A percentile compares a stretch with the other conserved stretches of the same genome.
These are phyloP conservation scores for Rhodotorula graminis DNA, from an alignment of 768 basidiomycete genomes.

Conservation along the genomic window DNA sequence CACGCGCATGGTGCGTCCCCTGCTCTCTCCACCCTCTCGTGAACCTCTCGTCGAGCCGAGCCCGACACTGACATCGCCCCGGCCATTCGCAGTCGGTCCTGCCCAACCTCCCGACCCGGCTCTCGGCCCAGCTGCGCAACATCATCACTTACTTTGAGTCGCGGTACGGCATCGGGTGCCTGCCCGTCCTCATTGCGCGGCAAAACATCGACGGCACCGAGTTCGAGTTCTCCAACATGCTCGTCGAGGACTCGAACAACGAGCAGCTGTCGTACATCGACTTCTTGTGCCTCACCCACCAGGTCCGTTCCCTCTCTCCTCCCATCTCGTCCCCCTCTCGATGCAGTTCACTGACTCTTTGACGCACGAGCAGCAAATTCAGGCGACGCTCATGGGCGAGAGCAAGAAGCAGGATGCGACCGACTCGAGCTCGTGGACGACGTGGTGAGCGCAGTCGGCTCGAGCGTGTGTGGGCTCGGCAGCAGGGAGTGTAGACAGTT, in stretches of 20 bases:
- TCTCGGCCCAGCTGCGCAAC: conserved; percentile 80
- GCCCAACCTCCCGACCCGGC: conserved; percentile 63
- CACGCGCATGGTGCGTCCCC: conserved; percentile 60
- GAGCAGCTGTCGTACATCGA: conserved; percentile 50
- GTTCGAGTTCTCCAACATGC: conserved; percentile 93
- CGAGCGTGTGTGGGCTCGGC: no score
- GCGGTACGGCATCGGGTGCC: conserved; percentile 42
- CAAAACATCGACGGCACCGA: conserved; percentile 88
- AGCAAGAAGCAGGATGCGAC: conserved; percentile 32
- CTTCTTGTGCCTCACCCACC: conserved; percentile 50
- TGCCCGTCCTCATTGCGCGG: conserved; percentile 65
- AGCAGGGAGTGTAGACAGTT: no score
- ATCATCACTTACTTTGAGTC: conserved; percentile 63
- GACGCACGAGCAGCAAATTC: conserved; percentile 42
- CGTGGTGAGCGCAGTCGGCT: neutral
- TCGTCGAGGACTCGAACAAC: conserved; percentile 95
- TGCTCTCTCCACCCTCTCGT: neutral
- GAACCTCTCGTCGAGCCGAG: no score
- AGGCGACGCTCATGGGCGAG: conserved; percentile 34
- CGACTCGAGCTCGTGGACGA: conserved; percentile 19
- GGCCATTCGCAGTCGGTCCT: conserved; percentile 56
- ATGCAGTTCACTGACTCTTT: neutral
- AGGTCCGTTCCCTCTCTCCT: conserved; percentile 21
- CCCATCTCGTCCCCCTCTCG: neutral
- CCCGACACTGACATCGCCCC: neutral